Base-by-base conservation (phyloP, 2,329 filamentous ascomycete species). In the Monilinia laxa region DNA sequence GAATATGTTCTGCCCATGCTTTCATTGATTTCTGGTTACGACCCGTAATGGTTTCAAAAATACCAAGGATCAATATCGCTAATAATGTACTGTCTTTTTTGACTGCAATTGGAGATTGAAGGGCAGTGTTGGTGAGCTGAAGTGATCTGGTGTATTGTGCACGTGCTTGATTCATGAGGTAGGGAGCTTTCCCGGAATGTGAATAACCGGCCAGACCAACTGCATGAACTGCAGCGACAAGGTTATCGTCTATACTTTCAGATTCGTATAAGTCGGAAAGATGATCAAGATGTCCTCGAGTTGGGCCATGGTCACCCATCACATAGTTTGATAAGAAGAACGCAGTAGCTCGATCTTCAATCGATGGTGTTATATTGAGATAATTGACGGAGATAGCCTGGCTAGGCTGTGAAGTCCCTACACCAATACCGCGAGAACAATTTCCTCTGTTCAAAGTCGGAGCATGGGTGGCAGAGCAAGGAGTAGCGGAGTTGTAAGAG, bases 21-120 rank as follows among this genome's bases (percentile, higher is more conserved):
- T 78, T 75, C 70, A 84, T 77, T 0, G 82, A 84, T 63, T 80
- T 78, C 10, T 78, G 75, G 9, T 78, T 80, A 25, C 76, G 78
- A 20, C 83, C 82, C 14, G 82, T 81, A 68, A 85, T 78, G 70
- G 82, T 83, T 73, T 86, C 84, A 63, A 83, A 86, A 5, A 84
- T 81, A 54, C 82, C 81, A 7, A 86, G 78, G 56, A 86, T 81
- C 57, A 86, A 78, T 20, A 86, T 80, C 0, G 82, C 80, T 11
- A 85, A 78, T 77, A 86, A 81, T 0, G 84, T 86, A 53, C 78
- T 82, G 69, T 86, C 84, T 70, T 83, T 83, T 70, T 81, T 76
- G 6, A 80, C 81, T 65, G 81, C 78, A 18, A 68, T 71, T 0
- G 82, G 79, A 63, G 82, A 75, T 56, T 77, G 75, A n/a, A 86